These are phyloP conservation scores for Musa beccarii DNA, from an alignment of 176 grass and related monocot species.

Conservation along the genomic window DNA sequence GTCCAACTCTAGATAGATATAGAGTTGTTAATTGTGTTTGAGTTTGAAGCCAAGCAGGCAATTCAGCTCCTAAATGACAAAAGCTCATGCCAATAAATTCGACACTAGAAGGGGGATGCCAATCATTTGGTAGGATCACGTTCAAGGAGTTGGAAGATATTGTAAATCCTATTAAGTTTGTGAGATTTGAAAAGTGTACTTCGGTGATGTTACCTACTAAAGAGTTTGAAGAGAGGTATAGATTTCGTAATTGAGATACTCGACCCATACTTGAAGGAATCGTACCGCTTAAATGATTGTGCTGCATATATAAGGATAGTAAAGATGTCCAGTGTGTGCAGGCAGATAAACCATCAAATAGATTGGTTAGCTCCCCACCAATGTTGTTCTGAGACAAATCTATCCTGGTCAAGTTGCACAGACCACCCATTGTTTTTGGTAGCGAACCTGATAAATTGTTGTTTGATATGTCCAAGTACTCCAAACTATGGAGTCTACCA, in stretches of 20 bases:
- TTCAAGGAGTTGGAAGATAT: slow-evolving; percentile 22
- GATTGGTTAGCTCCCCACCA: not conserved
- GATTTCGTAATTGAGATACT: not conserved
- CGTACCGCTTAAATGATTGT: not conserved
- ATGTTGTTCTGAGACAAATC: not conserved
- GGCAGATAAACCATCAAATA: not conserved
- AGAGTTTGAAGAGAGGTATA: slow-evolving; percentile 16
- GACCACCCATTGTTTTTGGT: not conserved
- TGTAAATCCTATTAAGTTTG: slow-evolving; percentile 6
- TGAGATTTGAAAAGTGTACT: slow-evolving; percentile 15
- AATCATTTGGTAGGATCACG: not conserved
- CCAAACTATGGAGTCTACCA: too few relatives aligned
- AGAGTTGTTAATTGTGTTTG: not conserved
- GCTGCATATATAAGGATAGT: not conserved
- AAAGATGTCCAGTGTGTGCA: not conserved
- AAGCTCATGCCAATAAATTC: not conserved
- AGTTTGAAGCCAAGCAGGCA: slow-evolving; percentile 9
- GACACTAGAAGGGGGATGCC: not conserved
- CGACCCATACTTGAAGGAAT: slow-evolving; percentile 1
- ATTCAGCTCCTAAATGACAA: not conserved
- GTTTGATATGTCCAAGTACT: too few relatives aligned
- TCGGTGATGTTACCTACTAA: slow-evolving; percentile 16
- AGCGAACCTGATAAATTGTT: not conserved
- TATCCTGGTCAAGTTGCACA: not conserved
- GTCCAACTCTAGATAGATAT: too few relatives aligned